Base-by-base conservation (phyloP, 352 stramenopile species). In the Globisporangium sylvaticum region DNA sequence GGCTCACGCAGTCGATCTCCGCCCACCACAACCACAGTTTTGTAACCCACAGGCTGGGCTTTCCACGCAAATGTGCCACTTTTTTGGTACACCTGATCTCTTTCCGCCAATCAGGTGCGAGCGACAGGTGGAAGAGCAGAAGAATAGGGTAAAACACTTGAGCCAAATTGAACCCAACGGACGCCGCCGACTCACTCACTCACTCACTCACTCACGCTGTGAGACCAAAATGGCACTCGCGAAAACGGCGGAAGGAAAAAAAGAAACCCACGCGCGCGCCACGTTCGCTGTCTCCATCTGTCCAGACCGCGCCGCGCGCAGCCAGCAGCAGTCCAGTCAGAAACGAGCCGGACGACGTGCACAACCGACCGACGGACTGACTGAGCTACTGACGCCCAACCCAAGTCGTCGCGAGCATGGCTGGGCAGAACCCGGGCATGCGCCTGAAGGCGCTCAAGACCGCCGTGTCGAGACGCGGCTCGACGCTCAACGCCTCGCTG, bases 401-500 rank as follows among this genome's bases (percentile, higher is more conserved):
- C 14, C 39, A 24, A 22, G 42, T 24, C 42, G 42, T 22, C 14
- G 46, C 24, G 53, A 58, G 25, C 54, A 72, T 72, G 67, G 24
- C 67, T 10, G 39, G 31, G 7, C 67, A 76, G 48, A 75, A 71
- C 42, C 62, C 76, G 1, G 72, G 70, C 15, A 71, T 69, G 48
- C 75, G 81, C 46, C 73, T 90, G 24, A 81, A 84, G 60, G 78
- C 72, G 58, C 72, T 90, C 66, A 89, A 90, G 70, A 88, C 74
- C 62, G 80, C 80, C 7, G 65, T 90, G 61, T 90, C 82, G 52
- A 74, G 80, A 27, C 82, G 82, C 53, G 80, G 82, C 27, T 90
- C 82, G 64, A 82, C 80, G 46, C 78, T 90, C 9, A 92, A 92
- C 52, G 83, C 81, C 52, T 74, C 77, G 15, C 62, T 88, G 3